Evolutionary conservation across 2,329 filamentous ascomycete genomes (phyloP).

Genomic region (Decorospora gaudefroyi): DNA sequence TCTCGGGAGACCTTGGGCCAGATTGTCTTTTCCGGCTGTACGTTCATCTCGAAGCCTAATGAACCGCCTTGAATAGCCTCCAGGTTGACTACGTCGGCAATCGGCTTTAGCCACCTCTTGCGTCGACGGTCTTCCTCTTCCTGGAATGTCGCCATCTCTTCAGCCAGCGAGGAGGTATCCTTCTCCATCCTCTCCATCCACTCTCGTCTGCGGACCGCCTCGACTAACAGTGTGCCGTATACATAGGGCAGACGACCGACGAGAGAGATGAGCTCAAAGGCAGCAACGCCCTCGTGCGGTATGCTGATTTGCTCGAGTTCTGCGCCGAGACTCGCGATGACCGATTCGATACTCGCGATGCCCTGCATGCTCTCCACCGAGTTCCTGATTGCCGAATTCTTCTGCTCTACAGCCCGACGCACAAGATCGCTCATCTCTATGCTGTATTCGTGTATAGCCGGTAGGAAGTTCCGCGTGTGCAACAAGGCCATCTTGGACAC

Average conservation of each 20-base stretch:
- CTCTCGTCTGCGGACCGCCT: constrained; percentile 82
- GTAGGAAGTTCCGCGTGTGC: constrained; percentile 66
- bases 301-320: constrained; percentile 73
- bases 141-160: constrained; percentile 89
- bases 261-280: constrained; percentile 78
- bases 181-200: constrained; percentile 88
- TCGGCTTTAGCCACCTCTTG: constrained; percentile 85
- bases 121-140: constrained; percentile 90
- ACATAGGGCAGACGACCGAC: constrained; percentile 84
- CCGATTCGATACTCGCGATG: constrained; percentile 77
- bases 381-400: constrained; percentile 68
- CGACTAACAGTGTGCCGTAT: constrained; percentile 86
- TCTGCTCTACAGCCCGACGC: constrained; percentile 60
- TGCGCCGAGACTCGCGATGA: constrained; percentile 71
- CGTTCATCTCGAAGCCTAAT: constrained; percentile 80
- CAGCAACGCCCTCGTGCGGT: constrained; percentile 74
- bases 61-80: constrained; percentile 70
- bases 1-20: constrained; percentile 80
- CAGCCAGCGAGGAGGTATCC: constrained; percentile 84
- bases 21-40: constrained; percentile 75
- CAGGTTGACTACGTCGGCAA: constrained; percentile 72
- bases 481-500: constrained; percentile 67
- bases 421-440: constrained; percentile 61
- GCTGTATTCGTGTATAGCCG: constrained; percentile 62
- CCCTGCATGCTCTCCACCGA: constrained; percentile 77